Evolutionary conservation across 306 rosid genomes (phyloP).

Genomic region (Potentilla sterilis): DNA sequence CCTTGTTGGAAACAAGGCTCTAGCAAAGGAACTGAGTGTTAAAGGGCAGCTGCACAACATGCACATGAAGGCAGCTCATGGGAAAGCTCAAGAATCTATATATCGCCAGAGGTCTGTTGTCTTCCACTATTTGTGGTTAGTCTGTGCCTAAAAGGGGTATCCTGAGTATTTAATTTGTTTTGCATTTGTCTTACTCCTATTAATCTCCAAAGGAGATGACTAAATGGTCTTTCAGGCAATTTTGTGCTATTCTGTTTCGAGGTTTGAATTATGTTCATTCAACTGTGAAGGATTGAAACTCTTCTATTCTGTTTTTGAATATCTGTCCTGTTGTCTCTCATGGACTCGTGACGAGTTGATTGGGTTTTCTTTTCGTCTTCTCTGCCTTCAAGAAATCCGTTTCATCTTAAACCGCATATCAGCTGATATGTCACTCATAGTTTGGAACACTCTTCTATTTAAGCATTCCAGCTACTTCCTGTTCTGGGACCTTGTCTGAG

Average conservation of each 20-base stretch:
- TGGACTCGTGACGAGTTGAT: neutral
- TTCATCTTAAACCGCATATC: neutral
- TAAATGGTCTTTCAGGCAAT: conserved; percentile 5
- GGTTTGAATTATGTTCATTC: neutral
- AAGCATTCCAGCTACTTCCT: neutral
- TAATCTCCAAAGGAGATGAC: neutral
- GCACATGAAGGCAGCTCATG: conserved; percentile 97
- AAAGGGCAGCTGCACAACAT: conserved; percentile 90
- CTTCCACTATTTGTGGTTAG: conserved; percentile 23
- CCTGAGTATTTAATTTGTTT: neutral
- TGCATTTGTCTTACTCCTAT: neutral
- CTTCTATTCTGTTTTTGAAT: neutral
- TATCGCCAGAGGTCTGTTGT: conserved; percentile 88
- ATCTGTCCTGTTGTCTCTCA: neutral
- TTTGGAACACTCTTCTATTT: neutral
- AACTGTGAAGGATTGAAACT: neutral
- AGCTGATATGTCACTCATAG: neutral
- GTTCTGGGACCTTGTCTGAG: neutral
- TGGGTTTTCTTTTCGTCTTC: neutral
- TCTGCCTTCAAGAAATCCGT: neutral
- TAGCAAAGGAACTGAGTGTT: conserved; percentile 85
- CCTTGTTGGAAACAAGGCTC: conserved; percentile 83
- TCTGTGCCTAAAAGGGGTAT: conserved; percentile 13
- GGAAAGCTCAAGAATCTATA: conserved; percentile 92
- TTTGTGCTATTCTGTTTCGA: conserved; percentile 7